Evolutionary conservation across 2,329 filamentous ascomycete species (phyloP).

Genomic region (Cercospora janseana): DNA sequence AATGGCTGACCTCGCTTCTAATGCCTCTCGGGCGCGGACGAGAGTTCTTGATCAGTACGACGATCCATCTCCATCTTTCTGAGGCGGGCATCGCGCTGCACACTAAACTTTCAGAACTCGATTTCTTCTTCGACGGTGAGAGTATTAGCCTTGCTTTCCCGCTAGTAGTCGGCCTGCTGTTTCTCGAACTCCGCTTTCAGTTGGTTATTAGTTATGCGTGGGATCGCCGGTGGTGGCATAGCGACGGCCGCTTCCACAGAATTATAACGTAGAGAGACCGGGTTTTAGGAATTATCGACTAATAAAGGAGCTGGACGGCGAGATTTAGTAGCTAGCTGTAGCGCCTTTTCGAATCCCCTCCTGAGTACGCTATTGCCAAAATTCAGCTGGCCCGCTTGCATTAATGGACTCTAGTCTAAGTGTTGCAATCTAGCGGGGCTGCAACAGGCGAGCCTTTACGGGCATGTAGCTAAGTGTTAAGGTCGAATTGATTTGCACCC

Average conservation of each 20-base stretch:
- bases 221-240: conserved; percentile 7
- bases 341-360: neutral
- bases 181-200: conserved; percentile 9
- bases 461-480: no score
- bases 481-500: neutral
- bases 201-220: neutral
- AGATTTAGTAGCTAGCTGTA: neutral
- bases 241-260: neutral
- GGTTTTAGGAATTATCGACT: neutral
- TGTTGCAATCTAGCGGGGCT: neutral
- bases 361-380: neutral
- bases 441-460: neutral
- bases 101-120: conserved; percentile 24
- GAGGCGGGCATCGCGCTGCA: conserved; percentile 20
- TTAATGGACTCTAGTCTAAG: neutral
- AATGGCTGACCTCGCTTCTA: no score
- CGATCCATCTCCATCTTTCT: conserved; percentile 22
- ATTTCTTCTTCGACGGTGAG: conserved; percentile 26
- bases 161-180: conserved; percentile 7
- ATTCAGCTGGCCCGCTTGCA: neutral
- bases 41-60: conserved; percentile 15
- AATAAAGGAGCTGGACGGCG: neutral
- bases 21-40: conserved; percentile 13
- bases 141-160: conserved; percentile 20
- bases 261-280: neutral